Base-by-base conservation (phyloP, 305 asterid species). In the Plantago rigida region DNA sequence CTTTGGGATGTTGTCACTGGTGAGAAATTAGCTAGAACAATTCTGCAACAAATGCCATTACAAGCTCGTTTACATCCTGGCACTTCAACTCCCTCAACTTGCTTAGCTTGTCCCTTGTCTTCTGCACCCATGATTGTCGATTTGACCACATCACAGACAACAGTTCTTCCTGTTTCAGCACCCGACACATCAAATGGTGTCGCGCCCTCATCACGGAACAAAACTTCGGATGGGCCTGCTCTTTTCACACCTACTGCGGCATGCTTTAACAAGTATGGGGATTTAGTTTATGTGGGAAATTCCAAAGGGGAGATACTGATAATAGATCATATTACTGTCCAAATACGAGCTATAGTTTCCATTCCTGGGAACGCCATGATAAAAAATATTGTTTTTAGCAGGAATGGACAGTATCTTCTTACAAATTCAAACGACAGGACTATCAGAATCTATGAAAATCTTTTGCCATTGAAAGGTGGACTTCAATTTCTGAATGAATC, bases 1-100 rank as follows among this genome's bases (percentile, higher is more conserved):
- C 89, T 89, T 62, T 89, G 97, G 95, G 97, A 89, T 66, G 92
- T 89, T 48, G 81, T 83, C 71, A 76, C 76, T 69, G 95, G 94
- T 52, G 95, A 82, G 75, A 89, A 78, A 72, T 73, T 89, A 72
- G 78, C 82, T 47, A 78, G 87, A 64, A 75, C 57, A 36, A 70
- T 81, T n/a, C 82, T 84, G 52, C 83, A 80, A 64, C 95, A 89
- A 62, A 82, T 84, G 13, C 86, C 95, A 24, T 68, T 89, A 60
- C 95, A 84, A 69, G 94, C 95, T 58, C 89, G 89, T 60, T 75
- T 86, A 53, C 87, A 86, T 78, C 97, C 97, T 24, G 80, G 92
- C 61, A 77, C 92, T 56, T 72, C 95, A 14, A 72, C 84, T 68
- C 91, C 97, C 13, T 76, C 83, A 52, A 67, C 78, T 72, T 89